Evolutionary conservation across 1,139 yeast species (phyloP).

Genomic region (Debaryomyces robertsiae): DNA sequence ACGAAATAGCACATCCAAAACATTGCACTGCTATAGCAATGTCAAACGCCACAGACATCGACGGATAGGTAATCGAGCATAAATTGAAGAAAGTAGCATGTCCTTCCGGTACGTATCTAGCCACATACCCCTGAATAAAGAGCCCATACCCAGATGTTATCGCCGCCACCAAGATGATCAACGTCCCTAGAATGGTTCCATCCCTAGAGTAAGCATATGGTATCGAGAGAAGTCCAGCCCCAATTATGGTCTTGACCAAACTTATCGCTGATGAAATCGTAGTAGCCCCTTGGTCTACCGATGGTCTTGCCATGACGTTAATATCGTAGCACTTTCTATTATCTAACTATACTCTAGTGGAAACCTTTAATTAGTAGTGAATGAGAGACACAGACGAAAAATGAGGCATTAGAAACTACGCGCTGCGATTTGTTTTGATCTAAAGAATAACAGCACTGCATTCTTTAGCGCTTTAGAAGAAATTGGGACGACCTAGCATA

Average conservation of each 20-base stretch:
- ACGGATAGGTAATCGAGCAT: slow-evolving; percentile 83
- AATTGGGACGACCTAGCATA: slow-evolving; percentile 1
- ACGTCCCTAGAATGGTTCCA: slow-evolving; percentile 70
- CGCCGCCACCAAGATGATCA: slow-evolving; percentile 72
- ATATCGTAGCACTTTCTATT: neutral
- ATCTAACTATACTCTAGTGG: too few relatives aligned
- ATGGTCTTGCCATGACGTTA: slow-evolving; percentile 12
- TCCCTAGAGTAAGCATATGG: slow-evolving; percentile 90
- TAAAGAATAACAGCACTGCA: neutral
- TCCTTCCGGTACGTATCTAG: slow-evolving; percentile 69
- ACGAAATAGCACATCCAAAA: slow-evolving; percentile 51
- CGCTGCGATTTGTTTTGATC: slow-evolving; percentile 1
- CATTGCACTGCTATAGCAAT: slow-evolving; percentile 86
- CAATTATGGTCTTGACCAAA: slow-evolving; percentile 71
- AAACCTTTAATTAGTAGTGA: too few relatives aligned
- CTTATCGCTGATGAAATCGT: slow-evolving; percentile 56
- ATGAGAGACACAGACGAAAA: slow-evolving; percentile 1
- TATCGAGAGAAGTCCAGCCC: slow-evolving; percentile 93
- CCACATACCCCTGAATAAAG: slow-evolving; percentile 72
- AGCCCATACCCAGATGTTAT: slow-evolving; percentile 78
- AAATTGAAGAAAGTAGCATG: slow-evolving; percentile 85
- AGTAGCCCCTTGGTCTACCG: slow-evolving; percentile 29
- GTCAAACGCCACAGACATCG: slow-evolving; percentile 80
- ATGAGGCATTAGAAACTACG: slow-evolving; percentile 1
- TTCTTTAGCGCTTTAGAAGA: neutral